Base-by-base conservation (phyloP, 2,329 filamentous ascomycete species). In the Fusarium algeriense region DNA sequence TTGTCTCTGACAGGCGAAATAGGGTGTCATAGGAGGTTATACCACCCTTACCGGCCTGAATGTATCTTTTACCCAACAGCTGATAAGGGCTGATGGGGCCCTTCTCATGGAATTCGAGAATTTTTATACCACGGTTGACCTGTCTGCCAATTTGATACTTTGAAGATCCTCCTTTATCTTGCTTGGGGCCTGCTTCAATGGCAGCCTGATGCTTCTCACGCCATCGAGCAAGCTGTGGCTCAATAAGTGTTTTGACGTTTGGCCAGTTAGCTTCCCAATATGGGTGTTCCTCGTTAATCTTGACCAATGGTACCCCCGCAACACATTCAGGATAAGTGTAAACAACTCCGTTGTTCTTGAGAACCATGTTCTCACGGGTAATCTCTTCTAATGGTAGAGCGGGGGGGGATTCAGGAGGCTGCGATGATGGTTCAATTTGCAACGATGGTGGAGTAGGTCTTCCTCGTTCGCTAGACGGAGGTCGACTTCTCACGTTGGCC, bases 241-340 rank as follows among this genome's bases (percentile, higher is more conserved):
- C 78, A 11, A 88, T 83, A 10, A 82, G 69, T 2, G 76, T 75
- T 59, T 82, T 82, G 7, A 88, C 78, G 6, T 83, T 77, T 14
- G 82, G 81, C 88, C 88, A 90, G 7, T 83, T 81, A 0, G 82
- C 76, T 17, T 89, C 86, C 87, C 87, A 90, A 75, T 89, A 89
- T 1, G 85, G 84, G 43, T 89, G 84, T 11, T 73, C 77, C 19
- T 82, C 78, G 43, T 82, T 77, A 52, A 89, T 88, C 74, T 86
- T 87, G 40, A 80, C 83, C 5, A 89, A 69, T 1, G 87, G 87
- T 2, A 88, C 86, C 4, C 86, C 87, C 34, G 81, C 80, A 72
- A 88, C 85, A 70, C 87, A 84, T 26, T 84, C 81, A 1, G 88
- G 88, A 46, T 84, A 84, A 1, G 83, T 85, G 49, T 86, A 87